Base-by-base conservation (phyloP, 148 eudicot genomes). In the Amaranthus hypochondriacus region DNA sequence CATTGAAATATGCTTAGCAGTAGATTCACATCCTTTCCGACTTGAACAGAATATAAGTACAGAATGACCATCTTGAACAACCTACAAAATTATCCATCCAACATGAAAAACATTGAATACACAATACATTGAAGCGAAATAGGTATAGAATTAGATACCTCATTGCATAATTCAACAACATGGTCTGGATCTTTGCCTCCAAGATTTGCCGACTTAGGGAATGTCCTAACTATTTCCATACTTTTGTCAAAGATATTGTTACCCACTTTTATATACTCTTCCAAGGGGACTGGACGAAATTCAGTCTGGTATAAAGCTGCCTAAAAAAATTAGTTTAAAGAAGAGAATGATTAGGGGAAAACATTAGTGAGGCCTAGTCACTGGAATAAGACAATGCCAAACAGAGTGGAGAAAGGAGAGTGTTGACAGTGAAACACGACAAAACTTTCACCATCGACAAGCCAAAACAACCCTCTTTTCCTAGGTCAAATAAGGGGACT, bases 131-230 rank as follows among this genome's bases (percentile, higher is more conserved):
- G 51, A 9, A 70, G 54, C 48, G 44, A 42, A 42, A 12, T 28
- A 59, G 49, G 54, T 49, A 62, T 69, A 75, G 61, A 67, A 78
- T 49, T 72, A 52, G 67, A 77, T 75, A 92, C 98, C 97, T 92
- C 99, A 77, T 92, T 90, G 86, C 99, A 96, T 75, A 96, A 77
- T 77, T 92, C 92, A 64, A 89, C 94, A 67, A 96, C 86, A 84
- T 96, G 97, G 87, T 96, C 99, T 54, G 97, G 99, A 86, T 96
- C 99, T 85, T 90, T 96, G 63, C 97, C 97, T 69, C 97, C 87
- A 73, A 90, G 90, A 68, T 90, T 85, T 61, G 91, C 91, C 68
- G 65, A 76, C 77, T 87, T 92, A 10, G 94, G 73, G 55, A 92
- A 78, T 39, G 97, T 89, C 80, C 94, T 92, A n/a, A 92, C 75